A percentile compares a stretch with the other conserved stretches of the same genome.
phyloP scores from a whole-genome alignment of 2,329 filamentous ascomycete genomes.

The Trichoderma oligosporum region DNA sequence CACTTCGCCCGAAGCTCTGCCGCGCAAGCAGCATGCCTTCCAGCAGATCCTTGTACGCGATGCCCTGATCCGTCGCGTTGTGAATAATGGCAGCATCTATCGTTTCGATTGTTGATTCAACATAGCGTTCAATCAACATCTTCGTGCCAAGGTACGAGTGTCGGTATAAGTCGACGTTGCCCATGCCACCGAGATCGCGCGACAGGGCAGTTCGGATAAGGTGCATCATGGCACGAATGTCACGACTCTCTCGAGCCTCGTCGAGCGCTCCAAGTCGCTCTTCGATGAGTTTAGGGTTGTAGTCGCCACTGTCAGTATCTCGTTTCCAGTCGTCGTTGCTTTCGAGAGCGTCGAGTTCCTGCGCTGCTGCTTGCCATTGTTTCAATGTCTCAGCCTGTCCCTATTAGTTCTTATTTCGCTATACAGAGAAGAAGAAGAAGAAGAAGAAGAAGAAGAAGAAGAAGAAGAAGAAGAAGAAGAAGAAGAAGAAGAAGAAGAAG shows the following conservation, averaged over 20 bases:
- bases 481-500: too few relatives aligned
- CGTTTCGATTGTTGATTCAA: constrained; percentile 71
- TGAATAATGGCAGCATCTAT: constrained; percentile 68
- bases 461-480: too few relatives aligned
- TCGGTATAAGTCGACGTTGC: constrained; percentile 74
- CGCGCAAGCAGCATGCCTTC: constrained; percentile 68
- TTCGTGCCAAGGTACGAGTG: constrained; percentile 86
- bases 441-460: too few relatives aligned
- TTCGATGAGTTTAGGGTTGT: constrained; percentile 66
- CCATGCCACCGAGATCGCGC: constrained; percentile 81
- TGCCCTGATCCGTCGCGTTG: constrained; percentile 47
- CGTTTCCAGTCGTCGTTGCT: constrained; percentile 79
- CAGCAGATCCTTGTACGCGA: constrained; percentile 58
- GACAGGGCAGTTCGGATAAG: constrained; percentile 76
- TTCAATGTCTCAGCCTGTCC: constrained; percentile 60
- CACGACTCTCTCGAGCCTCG: constrained; percentile 65
- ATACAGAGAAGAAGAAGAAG: not conserved
- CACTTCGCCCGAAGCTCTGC: constrained; percentile 81
- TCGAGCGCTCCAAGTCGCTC: constrained; percentile 70
- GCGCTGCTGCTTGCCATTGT: constrained; percentile 73
- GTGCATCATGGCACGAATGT: constrained; percentile 74
- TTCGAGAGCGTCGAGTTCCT: constrained; percentile 73
- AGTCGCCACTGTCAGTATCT: constrained; percentile 59
- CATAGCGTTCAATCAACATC: constrained; percentile 79
- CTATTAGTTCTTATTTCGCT: not conserved